A percentile compares a stretch with the other conserved stretches of the same genome.
Conservation (phyloP, 78 protist genomes). For the Anaeramoeba flamelloides region DNA sequence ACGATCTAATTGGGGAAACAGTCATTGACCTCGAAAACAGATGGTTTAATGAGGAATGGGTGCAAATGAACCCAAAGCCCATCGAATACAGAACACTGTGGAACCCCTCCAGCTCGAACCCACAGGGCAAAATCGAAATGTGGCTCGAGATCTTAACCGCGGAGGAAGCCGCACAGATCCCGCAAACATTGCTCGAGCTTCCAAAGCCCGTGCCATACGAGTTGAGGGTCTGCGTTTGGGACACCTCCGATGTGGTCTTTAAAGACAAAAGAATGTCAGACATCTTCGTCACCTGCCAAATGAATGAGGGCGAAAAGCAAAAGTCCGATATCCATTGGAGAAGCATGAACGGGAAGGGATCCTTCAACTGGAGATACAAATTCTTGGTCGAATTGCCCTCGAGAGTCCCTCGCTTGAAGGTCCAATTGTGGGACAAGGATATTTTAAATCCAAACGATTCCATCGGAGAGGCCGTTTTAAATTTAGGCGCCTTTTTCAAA, state of each 20-base stretch:
- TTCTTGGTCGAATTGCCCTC: slow-evolving; percentile 15
- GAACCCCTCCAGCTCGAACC: slow-evolving; percentile 6
- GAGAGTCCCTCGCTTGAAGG: slow-evolving; percentile 14
- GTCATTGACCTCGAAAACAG: slow-evolving; percentile 5
- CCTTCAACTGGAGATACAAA: slow-evolving; percentile 21
- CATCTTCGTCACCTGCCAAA: slow-evolving; percentile 5
- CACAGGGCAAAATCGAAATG: slow-evolving; percentile 16
- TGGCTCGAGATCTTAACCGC: slow-evolving; percentile 14
- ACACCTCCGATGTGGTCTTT: slow-evolving; percentile 7
- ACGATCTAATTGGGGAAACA: slow-evolving; percentile 10
- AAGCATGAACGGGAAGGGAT: slow-evolving; percentile 14
- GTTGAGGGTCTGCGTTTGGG: slow-evolving; percentile 12
- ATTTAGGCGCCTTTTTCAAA: slow-evolving; percentile 13
- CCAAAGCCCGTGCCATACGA: slow-evolving; percentile 9
- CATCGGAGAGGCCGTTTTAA: slow-evolving; percentile 13
- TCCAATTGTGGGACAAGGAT: slow-evolving; percentile 29
- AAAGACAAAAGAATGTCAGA: slow-evolving; percentile 8
- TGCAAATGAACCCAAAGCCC: slow-evolving; percentile 5
- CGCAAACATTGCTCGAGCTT: not conserved
- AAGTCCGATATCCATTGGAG: slow-evolving; percentile 19
- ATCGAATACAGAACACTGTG: slow-evolving; percentile 11
- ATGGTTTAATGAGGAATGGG: not conserved
- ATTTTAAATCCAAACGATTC: slow-evolving; percentile 13
- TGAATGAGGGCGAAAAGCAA: too few species aligned
- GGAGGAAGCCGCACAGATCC: slow-evolving; percentile 11